Evolutionary conservation across 2,329 filamentous ascomycete genomes (phyloP), one percentile per base, ranked within the genome.

Genomic region (Seiridium cupressi): DNA sequence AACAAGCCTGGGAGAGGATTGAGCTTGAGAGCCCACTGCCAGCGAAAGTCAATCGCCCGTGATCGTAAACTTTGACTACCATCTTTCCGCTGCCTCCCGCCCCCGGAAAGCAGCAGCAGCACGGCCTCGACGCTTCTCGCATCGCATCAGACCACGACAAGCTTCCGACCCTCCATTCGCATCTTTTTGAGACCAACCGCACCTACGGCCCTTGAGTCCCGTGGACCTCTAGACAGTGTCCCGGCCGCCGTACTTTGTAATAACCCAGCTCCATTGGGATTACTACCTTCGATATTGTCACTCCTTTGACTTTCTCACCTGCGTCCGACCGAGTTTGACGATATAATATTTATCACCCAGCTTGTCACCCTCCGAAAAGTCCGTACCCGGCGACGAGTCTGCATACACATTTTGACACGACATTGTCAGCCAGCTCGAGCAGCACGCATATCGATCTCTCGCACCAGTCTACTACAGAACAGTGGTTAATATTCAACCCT

Each of bases 211-310:
- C 34, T 40, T 38, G 36, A 32, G 57, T 55, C 57, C 57, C 58
- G 60, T 61, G 49, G 60, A 61, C 57, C 57, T 60, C 61, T 53
- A 51, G 47, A 57, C 42, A 61, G 60, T 36, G 47, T 54, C 51
- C 55, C 53, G 59, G 35, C 46, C 51, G 59, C 59, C 55, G 55
- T 56, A 42, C 35, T 44, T 63, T 63, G 61, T 63, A 63, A 63
- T 60, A 59, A 53, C 57, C 38, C 56, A 51, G 42, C 57, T 32
- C 44, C n/a, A 7, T 56, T 40, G 56, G 61, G 57, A 55, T 63
- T 60, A 53, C 60, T 61, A 54, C 38, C 47, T 63, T 63, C 59
- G 61, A 63, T 55, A 60, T 51, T 54, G 58, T 61, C 60, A 58
- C 53, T 63, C 60, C 60, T 60, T 63, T 60, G 42, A 44, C 38